Evolutionary conservation across 176 grass and related monocot species (phyloP).

Genomic region (Aegilops tauschii): DNA sequence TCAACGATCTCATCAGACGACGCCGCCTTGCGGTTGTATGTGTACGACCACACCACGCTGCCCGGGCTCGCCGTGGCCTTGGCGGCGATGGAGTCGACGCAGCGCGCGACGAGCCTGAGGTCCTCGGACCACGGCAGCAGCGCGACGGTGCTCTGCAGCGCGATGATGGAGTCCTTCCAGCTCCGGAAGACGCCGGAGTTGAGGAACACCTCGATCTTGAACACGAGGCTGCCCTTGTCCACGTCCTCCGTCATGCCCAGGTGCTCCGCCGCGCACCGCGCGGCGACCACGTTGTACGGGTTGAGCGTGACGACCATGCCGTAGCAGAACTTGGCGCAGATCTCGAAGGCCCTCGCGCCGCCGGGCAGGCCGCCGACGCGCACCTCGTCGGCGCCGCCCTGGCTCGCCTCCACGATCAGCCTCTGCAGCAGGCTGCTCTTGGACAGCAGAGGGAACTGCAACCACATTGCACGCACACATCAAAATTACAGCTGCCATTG

Average conservation of each 20-base stretch:
- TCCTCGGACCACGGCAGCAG: slow-evolving; percentile 75
- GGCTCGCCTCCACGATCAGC: slow-evolving; percentile 58
- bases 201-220: slow-evolving; percentile 84
- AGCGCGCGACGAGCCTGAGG: slow-evolving; percentile 66
- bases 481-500: neutral
- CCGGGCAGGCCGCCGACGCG: slow-evolving; percentile 69
- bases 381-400: slow-evolving; percentile 54
- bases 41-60: slow-evolving; percentile 71
- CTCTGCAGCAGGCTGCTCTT: slow-evolving; percentile 73
- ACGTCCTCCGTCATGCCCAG: slow-evolving; percentile 94
- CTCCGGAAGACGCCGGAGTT: slow-evolving; percentile 63
- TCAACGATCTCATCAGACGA: slow-evolving; percentile 68
- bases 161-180: slow-evolving; percentile 84
- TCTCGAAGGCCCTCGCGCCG: slow-evolving; percentile 63
- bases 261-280: slow-evolving; percentile 71
- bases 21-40: slow-evolving; percentile 58
- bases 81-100: slow-evolving; percentile 78
- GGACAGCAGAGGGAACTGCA: slow-evolving; percentile 89
- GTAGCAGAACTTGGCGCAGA: slow-evolving; percentile 93
- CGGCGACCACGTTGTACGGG: slow-evolving; percentile 64
- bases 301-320: slow-evolving; percentile 88
- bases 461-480: neutral
- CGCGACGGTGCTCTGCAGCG: slow-evolving; percentile 61
- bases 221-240: slow-evolving; percentile 75
- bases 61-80: slow-evolving; percentile 61